Percentiles rank a stretch among this genome's conserved stretches.
These are phyloP conservation scores for Westerdykella ornata DNA, from an alignment of 2,329 filamentous ascomycete species.

Conservation along the genomic window DNA sequence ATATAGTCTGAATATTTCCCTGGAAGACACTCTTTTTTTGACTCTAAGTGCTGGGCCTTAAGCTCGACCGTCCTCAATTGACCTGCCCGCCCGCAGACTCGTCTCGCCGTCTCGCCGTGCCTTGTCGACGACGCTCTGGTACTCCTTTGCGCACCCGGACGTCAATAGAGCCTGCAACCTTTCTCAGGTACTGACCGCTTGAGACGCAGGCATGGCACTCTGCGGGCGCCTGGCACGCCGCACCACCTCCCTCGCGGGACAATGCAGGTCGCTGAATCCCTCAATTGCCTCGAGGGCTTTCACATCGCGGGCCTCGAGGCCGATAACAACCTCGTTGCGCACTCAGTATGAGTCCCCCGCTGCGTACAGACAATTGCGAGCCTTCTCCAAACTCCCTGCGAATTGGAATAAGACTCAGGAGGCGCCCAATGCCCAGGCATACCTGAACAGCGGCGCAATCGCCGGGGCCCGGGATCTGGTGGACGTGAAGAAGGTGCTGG, in stretches of 20 bases:
- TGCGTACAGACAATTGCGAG: slow-evolving; percentile 31
- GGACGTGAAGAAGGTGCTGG: slow-evolving; percentile 92
- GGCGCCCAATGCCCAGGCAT: slow-evolving; percentile 76
- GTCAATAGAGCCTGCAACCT: slow-evolving; percentile 29
- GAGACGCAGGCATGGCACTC: slow-evolving; percentile 31
- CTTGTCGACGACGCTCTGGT: slow-evolving; percentile 12
- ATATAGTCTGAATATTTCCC: background rate
- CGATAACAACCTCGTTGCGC: slow-evolving; percentile 24
- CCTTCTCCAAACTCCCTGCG: slow-evolving; percentile 33
- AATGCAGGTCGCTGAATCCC: slow-evolving; percentile 26
- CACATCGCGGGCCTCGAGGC: slow-evolving; percentile 27
- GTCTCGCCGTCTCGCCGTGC: slow-evolving; percentile 14
- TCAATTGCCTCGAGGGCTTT: slow-evolving; percentile 28
- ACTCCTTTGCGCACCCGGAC: slow-evolving; percentile 10
- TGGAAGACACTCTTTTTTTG: background rate
- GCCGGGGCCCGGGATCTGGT: slow-evolving; percentile 69
- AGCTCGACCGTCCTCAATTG: background rate
- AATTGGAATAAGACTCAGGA: slow-evolving; percentile 49
- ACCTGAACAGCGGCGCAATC: slow-evolving; percentile 80
- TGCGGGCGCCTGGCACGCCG: slow-evolving; percentile 39
- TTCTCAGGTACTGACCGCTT: slow-evolving; percentile 23
- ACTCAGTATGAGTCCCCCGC: slow-evolving; percentile 28
- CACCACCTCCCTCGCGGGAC: slow-evolving; percentile 31
- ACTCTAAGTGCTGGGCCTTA: background rate
- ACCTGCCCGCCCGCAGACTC: slow-evolving; percentile 9